Base-by-base conservation (phyloP, 441 rosid genomes). In the Raphanus hybrid region DNA sequence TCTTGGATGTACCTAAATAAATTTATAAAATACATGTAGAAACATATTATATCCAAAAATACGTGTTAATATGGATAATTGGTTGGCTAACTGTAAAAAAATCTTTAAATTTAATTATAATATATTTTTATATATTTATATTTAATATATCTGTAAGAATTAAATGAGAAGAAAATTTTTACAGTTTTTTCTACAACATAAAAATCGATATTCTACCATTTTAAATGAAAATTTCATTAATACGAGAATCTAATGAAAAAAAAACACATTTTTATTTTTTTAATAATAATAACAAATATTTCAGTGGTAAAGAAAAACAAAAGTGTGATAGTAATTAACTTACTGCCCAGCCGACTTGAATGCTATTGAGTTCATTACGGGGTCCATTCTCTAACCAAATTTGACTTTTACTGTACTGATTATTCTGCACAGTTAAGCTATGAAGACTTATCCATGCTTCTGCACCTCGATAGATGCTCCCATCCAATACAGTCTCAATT, bases 371-470 rank as follows among this genome's bases (percentile, higher is more conserved):
- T 48, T 48, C 55, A 48, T 48, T 48, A 48, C 55, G 50, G 18
- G 55, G 55, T 48, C 55, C 55, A 48, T 48, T 48, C 55, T 48
- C 50, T 43, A 43, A 43, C 50, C 50, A 43, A 43, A 43, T 43
- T 43, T 43, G 50, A 43, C 50, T 43, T 43, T 43, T 43, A 43
- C 50, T 11, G 50, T 43, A 43, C 50, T 43, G n/a, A 5, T 11
- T 43, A 10, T 43, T 3, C 50, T 43, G 50, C 50, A 43, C 5
- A 43, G 3, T 43, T 11, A 43, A 43, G 50, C 50, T 43, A 43
- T 43, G 50, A 43, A 43, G n/a, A 43, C 50, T 43, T 43, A 43
- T 43, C 1, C 3, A 10, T 10, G 50, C 50, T 43, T 43, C 5
- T 3, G 50, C 50, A 10, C 50, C 50, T 43, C 50, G 50, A 43